Evolutionary conservation across 1,139 yeast species (phyloP).

Genomic region (Hansenula lynferdii): DNA sequence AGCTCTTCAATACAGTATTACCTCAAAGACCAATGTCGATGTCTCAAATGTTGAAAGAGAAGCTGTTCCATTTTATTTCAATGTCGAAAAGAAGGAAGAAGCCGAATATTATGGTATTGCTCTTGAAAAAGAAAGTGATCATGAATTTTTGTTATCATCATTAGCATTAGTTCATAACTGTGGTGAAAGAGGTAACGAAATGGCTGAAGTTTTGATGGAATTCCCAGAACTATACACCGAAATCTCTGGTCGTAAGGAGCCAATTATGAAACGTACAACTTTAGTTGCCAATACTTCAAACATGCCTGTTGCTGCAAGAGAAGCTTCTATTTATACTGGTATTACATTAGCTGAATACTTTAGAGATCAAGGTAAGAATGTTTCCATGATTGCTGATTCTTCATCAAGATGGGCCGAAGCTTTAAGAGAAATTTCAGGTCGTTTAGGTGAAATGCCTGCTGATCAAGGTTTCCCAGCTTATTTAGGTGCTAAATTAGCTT

Average conservation of each 20-base stretch:
- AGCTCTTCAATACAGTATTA: conserved; percentile 24
- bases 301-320: conserved; percentile 99
- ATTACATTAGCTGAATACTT: conserved; percentile 97
- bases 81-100: conserved; percentile 22
- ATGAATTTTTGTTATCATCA: conserved; percentile 34
- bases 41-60: conserved; percentile 18
- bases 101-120: conserved; percentile 38
- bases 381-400: conserved; percentile 99
- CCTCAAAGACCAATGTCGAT: conserved; percentile 12
- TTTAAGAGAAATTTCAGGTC: conserved; percentile 98
- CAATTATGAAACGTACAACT: conserved; percentile 99
- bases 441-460: conserved; percentile 99
- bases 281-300: conserved; percentile 97
- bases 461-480: conserved; percentile 99
- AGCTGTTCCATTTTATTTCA: conserved; percentile 27
- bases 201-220: conserved; percentile 99
- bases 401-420: conserved; percentile 99
- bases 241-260: conserved; percentile 89
- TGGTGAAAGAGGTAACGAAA: conserved; percentile 97
- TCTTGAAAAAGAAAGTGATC: conserved; percentile 33
- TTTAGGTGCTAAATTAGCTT: conserved; percentile 96
- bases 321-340: conserved; percentile 98
- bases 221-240: conserved; percentile 97
- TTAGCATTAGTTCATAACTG: conserved; percentile 24
- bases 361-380: conserved; percentile 99